Evolutionary conservation across 768 basidiomycete species (phyloP).

Genomic region (Dioszegia hungarica): DNA sequence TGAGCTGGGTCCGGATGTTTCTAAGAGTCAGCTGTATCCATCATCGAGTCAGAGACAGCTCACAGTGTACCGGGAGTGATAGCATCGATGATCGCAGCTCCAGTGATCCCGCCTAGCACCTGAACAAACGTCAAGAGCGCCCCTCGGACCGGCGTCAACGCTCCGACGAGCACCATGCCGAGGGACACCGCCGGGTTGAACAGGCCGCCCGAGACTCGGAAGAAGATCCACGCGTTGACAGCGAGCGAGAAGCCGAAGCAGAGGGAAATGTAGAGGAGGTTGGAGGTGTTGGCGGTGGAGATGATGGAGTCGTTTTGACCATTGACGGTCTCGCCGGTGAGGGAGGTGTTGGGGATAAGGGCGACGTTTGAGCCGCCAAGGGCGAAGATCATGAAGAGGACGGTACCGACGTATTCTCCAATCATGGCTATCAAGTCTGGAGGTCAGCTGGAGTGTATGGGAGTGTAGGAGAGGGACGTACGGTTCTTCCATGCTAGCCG

Average conservation of each 20-base stretch:
- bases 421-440: constrained; percentile 47
- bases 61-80: constrained; percentile 45
- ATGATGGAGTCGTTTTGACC: constrained; percentile 38
- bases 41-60: not conserved
- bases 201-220: constrained; percentile 48
- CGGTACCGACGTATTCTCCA: constrained; percentile 48
- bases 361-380: constrained; percentile 47
- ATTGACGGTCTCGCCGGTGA: constrained; percentile 35
- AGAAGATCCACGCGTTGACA: constrained; percentile 50
- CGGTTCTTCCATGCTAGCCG: constrained; percentile 43
- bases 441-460: not conserved
- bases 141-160: constrained; percentile 47
- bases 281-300: constrained; percentile 45
- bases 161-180: constrained; percentile 48
- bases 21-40: not conserved
- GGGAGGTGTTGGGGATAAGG: constrained; percentile 40
- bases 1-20: constrained; percentile 38
- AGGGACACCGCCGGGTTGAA: constrained; percentile 51
- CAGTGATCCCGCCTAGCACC: constrained; percentile 48
- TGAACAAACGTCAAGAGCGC: constrained; percentile 44
- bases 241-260: constrained; percentile 48
- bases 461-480: constrained; percentile 31
- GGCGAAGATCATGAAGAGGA: constrained; percentile 48
- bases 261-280: constrained; percentile 42
- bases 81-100: constrained; percentile 45